phyloP scores from a whole-genome alignment of 805 yeast genomes.

The Zygosaccharomyces rouxii region DNA sequence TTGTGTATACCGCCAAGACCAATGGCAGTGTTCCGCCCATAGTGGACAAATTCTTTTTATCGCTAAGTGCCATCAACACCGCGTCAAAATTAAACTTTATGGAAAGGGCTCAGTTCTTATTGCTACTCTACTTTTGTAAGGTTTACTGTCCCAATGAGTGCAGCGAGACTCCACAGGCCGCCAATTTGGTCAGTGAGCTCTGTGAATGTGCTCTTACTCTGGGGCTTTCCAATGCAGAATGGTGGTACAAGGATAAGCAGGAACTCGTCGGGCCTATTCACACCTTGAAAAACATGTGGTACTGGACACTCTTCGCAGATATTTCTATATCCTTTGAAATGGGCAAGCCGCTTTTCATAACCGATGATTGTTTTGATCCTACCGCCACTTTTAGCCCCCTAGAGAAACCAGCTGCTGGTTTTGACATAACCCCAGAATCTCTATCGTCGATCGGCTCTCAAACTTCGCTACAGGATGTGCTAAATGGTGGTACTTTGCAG shows the following conservation, averaged over 20 bases:
- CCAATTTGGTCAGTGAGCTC: conserved; percentile 19
- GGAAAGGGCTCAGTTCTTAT: conserved; percentile 31
- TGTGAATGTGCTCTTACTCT: conserved; percentile 20
- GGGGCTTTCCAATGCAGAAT: conserved; percentile 24
- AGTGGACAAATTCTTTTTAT: conserved; percentile 17
- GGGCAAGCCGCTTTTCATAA: conserved; percentile 27
- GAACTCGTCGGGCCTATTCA: conserved; percentile 15
- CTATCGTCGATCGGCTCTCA: not conserved
- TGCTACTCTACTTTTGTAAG: conserved; percentile 21
- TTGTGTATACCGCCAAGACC: conserved; percentile 18
- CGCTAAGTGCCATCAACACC: conserved; percentile 20
- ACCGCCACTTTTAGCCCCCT: not conserved
- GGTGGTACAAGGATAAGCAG: conserved; percentile 19
- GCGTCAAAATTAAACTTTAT: conserved; percentile 22
- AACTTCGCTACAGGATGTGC: not conserved
- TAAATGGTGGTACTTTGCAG: not conserved
- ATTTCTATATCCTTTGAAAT: conserved; percentile 26
- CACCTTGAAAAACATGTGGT: conserved; percentile 22
- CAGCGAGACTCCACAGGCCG: conserved; percentile 25
- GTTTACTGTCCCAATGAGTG: conserved; percentile 14
- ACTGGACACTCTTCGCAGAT: conserved; percentile 27
- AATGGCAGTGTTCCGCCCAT: conserved; percentile 18
- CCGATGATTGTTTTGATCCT: conserved; percentile 17
- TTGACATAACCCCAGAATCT: not conserved
- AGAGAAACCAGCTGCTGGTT: not conserved